Evolutionary conservation across 2,329 filamentous ascomycete species (phyloP).

Genomic region (Hypoxylon sp.): DNA sequence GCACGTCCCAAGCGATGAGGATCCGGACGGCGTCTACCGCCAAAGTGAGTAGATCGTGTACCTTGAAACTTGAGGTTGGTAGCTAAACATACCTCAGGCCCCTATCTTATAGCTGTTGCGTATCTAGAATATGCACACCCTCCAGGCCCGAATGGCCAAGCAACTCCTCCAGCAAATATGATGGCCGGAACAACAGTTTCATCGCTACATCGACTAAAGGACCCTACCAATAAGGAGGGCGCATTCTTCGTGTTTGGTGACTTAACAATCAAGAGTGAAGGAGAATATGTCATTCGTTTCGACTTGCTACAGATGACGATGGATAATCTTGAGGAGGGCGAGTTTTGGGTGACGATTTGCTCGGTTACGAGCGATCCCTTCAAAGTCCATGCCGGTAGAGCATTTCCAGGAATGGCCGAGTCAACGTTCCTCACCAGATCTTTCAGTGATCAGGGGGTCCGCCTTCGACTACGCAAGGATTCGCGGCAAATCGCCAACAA

Average conservation of each 20-base stretch:
- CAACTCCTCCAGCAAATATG: constrained; percentile 61
- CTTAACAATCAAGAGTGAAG: constrained; percentile 82
- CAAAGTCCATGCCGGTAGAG: constrained; percentile 74
- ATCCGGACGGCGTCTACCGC: constrained; percentile 64
- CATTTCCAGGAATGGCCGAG: constrained; percentile 84
- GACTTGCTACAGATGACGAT: constrained; percentile 78
- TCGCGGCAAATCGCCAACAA: constrained; percentile 71
- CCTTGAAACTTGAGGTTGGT: neutral
- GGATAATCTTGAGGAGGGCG: constrained; percentile 47
- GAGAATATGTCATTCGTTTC: constrained; percentile 81
- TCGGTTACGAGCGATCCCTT: constrained; percentile 69
- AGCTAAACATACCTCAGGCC: constrained; percentile 48
- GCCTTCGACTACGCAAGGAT: constrained; percentile 86
- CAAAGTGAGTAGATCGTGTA: constrained; percentile 67
- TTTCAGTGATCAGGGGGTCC: constrained; percentile 89
- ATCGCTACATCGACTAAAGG: constrained; percentile 85
- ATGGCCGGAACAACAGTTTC: constrained; percentile 82
- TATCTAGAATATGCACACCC: constrained; percentile 58
- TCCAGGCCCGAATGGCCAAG: constrained; percentile 58
- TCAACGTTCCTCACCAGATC: constrained; percentile 85
- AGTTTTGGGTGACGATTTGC: constrained; percentile 50
- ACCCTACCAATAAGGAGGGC: constrained; percentile 81
- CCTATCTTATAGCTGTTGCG: constrained; percentile 53
- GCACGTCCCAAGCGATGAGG: constrained; percentile 62
- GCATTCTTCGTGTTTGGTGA: constrained; percentile 95